Percentiles rank a stretch among this genome's conserved stretches.
phyloP scores from a whole-genome alignment of 805 yeast species.

The Huiozyma sinensis region DNA sequence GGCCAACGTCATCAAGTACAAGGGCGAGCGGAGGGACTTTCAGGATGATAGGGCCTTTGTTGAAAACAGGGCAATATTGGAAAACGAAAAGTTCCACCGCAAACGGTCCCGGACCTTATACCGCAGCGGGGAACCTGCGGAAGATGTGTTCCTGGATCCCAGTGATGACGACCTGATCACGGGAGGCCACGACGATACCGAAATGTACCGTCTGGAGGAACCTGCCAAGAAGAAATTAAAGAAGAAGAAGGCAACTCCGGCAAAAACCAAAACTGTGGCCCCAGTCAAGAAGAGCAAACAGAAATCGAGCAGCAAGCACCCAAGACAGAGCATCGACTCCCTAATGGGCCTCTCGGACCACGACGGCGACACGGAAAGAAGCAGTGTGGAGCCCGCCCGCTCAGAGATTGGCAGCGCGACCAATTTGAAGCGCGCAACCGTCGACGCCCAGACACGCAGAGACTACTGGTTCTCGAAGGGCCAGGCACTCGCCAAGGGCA shows the following conservation, averaged over 20 bases:
- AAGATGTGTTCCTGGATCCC: conserved; percentile 13
- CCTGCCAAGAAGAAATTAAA: conserved; percentile 12
- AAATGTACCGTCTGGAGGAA: conserved; percentile 13
- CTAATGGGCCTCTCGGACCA: conserved; percentile 21
- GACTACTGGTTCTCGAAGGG: conserved; percentile 29
- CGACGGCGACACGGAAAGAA: conserved; percentile 8
- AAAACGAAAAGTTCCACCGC: conserved; percentile 23
- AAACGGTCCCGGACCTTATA: conserved; percentile 9
- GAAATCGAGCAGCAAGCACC: not conserved
- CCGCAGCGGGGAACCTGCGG: conserved; percentile 4
- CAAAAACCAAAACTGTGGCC: not conserved
- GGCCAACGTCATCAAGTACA: conserved; percentile 68
- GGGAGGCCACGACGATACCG: conserved; percentile 12
- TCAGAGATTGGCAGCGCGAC: not conserved
- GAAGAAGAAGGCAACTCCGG: conserved; percentile 3
- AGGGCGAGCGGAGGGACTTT: conserved; percentile 67
- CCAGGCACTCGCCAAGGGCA: conserved; percentile 9
- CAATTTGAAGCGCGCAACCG: conserved; percentile 12
- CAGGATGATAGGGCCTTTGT: conserved; percentile 62
- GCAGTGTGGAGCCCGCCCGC: conserved; percentile 1
- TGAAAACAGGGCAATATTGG: conserved; percentile 43
- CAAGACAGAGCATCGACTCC: conserved; percentile 6
- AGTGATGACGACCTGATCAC: conserved; percentile 17
- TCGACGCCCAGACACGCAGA: conserved; percentile 26
- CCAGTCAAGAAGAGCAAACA: not conserved